Conservation (phyloP, 2,329 filamentous ascomycete species). For the Talaromyces marneffei region DNA sequence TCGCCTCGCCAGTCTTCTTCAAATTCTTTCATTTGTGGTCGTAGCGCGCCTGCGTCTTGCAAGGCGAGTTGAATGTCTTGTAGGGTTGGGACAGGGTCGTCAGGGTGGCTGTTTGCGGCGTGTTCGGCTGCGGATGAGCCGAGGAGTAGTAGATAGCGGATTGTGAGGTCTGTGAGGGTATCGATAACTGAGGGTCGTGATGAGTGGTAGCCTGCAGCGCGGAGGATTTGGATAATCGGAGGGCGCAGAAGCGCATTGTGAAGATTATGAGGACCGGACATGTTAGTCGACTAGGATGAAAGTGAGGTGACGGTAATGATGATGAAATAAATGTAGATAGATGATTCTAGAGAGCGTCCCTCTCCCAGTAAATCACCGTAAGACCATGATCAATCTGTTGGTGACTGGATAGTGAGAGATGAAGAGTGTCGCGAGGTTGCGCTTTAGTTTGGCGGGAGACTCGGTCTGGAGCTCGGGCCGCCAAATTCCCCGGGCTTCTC, state of each 20-base stretch:
- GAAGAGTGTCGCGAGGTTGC: background rate
- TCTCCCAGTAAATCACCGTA: conserved; percentile 11
- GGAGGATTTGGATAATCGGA: conserved; percentile 81
- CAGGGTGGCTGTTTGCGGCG: conserved; percentile 61
- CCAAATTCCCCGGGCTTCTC: conserved; percentile 9
- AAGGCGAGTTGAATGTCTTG: conserved; percentile 81
- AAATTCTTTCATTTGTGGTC: conserved; percentile 59
- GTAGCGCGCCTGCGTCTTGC: conserved; percentile 69
- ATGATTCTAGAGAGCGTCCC: background rate
- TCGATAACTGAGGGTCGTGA: conserved; percentile 78
- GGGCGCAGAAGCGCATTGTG: conserved; percentile 79
- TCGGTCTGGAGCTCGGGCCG: conserved; percentile 11
- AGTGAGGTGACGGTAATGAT: background rate
- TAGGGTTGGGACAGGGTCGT: conserved; percentile 58
- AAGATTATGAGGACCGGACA: conserved; percentile 45
- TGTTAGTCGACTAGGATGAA: conserved; percentile 23
- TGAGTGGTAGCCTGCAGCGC: conserved; percentile 82
- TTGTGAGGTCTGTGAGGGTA: conserved; percentile 78
- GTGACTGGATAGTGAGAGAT: background rate
- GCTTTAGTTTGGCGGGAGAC: background rate
- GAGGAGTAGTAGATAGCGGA: conserved; percentile 70
- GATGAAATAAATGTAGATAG: background rate
- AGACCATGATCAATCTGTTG: conserved; percentile 4
- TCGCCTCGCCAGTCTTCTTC: conserved; percentile 64
- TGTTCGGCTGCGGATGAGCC: conserved; percentile 67